Conservation (phyloP, 768 basidiomycete species). For the Lactarius tabidus region DNA sequence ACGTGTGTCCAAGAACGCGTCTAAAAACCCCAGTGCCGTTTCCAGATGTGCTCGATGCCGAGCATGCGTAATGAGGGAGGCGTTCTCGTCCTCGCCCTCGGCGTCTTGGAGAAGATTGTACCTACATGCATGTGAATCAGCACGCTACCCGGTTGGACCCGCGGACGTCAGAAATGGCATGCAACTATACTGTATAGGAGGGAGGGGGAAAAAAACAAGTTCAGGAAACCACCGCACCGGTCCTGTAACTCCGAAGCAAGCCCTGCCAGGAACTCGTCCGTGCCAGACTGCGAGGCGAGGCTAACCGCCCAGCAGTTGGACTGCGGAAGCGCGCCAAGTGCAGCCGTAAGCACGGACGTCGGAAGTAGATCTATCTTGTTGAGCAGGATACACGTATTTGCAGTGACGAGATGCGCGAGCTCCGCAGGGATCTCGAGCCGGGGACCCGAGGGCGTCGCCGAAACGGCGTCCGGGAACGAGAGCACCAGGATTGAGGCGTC, state of each 20-base stretch:
- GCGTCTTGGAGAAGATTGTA: constrained; percentile 18
- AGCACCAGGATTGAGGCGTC: constrained; percentile 80
- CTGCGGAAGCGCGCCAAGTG: constrained; percentile 1
- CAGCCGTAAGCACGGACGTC: constrained; percentile 6
- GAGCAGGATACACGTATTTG: constrained; percentile 63
- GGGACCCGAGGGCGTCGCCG: constrained; percentile 7
- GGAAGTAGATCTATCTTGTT: constrained; percentile 70
- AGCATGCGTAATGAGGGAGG: constrained; percentile 72
- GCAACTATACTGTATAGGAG: not conserved
- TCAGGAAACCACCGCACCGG: constrained; percentile 38
- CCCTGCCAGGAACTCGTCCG: constrained; percentile 53
- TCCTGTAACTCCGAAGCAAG: constrained; percentile 49
- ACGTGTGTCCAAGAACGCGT: constrained; percentile 54
- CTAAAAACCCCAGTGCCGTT: constrained; percentile 54
- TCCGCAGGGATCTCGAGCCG: constrained; percentile 41
- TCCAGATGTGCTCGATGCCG: constrained; percentile 78
- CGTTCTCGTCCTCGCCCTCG: constrained; percentile 31
- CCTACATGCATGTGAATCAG: constrained; percentile 12
- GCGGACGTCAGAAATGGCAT: not conserved
- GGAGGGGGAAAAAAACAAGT: not conserved
- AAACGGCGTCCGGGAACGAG: constrained; percentile 51
- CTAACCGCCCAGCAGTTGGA: constrained; percentile 53
- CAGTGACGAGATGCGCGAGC: constrained; percentile 46
- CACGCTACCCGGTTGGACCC: not conserved
- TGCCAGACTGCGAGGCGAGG: constrained; percentile 55